Base-by-base conservation (phyloP, 768 basidiomycete genomes). In the Termitomyces sp. region DNA sequence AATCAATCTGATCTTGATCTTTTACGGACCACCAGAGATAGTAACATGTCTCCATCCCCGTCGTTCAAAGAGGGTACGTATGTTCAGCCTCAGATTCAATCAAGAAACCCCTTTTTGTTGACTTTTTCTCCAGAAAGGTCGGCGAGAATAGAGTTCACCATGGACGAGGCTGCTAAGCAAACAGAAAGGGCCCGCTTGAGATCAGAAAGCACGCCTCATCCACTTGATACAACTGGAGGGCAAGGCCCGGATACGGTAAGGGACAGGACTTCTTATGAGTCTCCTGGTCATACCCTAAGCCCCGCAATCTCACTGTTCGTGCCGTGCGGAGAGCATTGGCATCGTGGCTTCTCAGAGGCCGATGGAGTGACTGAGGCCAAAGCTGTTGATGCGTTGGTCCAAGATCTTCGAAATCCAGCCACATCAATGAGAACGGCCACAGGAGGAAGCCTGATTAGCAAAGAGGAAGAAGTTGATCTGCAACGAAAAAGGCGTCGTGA, bases 151-250 rank as follows among this genome's bases (percentile, higher is more conserved):
- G 35, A 37, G 8, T 40, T 50, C 21, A 47, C 59, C 3, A 56
- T 60, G 55, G 19, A 41, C 3, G 51, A 60, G 23, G 59, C 59
- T 10, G 54, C 46, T 28, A 53, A 26, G n/a, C 33, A 60, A 31
- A 50, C 59, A 17, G 42, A 56, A 40, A n/a, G 26, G 30, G 51
- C 51, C 41, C 55, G 51, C 7, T 56, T 41, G 30, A 47, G 55
- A 30, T 17, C 51, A 31, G 47, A 28, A 17, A 53, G 46, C 19
- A 35, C 23, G n/a, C 21, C 31, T 51, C 50, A 17, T 3, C 15
- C 10, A n/a, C 15, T 38, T 19, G 21, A 37, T 38, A 11, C n/a
- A 26, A 44, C 23, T 21, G 55, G 47, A 5, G 33, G 38, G 30
- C 47, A 49, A 33, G 50, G 42, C 42, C 51, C 47, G 9, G 54